These are phyloP conservation scores for Lactarius psammicola DNA, from an alignment of 768 basidiomycete genomes.

Conservation along the genomic window DNA sequence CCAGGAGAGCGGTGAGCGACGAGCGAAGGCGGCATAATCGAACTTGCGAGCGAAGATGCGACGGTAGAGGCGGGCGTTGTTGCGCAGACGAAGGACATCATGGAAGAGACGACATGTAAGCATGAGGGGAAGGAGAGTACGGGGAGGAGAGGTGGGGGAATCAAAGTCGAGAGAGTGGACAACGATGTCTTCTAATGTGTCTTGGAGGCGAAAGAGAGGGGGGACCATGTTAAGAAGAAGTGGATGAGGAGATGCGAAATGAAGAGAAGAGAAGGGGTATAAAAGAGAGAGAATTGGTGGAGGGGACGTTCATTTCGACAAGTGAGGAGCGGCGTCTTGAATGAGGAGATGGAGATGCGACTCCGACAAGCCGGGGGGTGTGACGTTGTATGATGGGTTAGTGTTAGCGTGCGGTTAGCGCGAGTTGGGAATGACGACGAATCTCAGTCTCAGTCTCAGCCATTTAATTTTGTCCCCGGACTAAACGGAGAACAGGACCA, in stretches of 20 bases:
- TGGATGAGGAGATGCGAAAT: conserved; percentile 5
- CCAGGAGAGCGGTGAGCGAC: conserved; percentile 46
- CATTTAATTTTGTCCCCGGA: conserved; percentile 19
- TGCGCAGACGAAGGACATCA: conserved; percentile 46
- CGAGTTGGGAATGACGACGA: conserved; percentile 25
- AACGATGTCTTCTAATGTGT: conserved; percentile 76
- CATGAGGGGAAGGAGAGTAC: conserved; percentile 54
- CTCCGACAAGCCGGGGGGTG: conserved; percentile 27
- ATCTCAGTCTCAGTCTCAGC: conserved; percentile 11
- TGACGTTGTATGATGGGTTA: conserved; percentile 21
- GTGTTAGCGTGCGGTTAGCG: conserved; percentile 4
- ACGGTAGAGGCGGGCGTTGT: conserved; percentile 68
- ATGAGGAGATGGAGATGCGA: conserved; percentile 24
- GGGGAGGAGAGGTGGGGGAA: conserved; percentile 55
- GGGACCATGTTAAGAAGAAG: conserved; percentile 10
- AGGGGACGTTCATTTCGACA: conserved; percentile 24
- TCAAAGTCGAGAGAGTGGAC: conserved; percentile 49
- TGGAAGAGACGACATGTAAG: conserved; percentile 48
- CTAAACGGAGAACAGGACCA: conserved; percentile 20
- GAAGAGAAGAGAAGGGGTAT: conserved; percentile 17
- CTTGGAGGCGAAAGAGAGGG: conserved; percentile 39
- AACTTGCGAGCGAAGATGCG: conserved; percentile 67
- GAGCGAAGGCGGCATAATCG: conserved; percentile 50
- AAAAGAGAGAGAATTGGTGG: conserved; percentile 17
- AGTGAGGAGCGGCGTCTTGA: conserved; percentile 23